Base-by-base conservation (phyloP, 2,329 filamentous ascomycete species). In the Malbranchea cinnamomea region DNA sequence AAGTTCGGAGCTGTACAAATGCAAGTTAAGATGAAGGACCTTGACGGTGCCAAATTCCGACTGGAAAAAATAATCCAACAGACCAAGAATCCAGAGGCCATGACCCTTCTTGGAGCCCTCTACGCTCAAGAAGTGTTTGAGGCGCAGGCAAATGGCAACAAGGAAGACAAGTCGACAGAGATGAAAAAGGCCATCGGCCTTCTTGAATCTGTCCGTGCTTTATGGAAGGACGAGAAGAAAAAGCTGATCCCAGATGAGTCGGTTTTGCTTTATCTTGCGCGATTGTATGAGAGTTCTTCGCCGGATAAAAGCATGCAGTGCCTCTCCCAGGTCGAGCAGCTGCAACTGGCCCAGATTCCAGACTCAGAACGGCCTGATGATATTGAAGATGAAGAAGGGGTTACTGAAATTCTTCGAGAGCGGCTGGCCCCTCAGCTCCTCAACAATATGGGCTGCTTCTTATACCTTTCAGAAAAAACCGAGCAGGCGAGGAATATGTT, bases 401-500 rank as follows among this genome's bases (percentile, higher is more conserved):
- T 52, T 31, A 54, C 50, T 24, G 43, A 71, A 33, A 68, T 69
- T 32, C 63, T 92, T 16, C 75, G 84, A 31, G 80, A 85, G 48
- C 66, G 78, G 35, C 62, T 98, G 2, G 81, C 85, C 1, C 89
- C 89, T 3, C 84, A 93, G 47, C 65, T 95, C 2, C 67, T 98
- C 24, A 98, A 95, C 63, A 98, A 98, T 51, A 92, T 95, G 50
- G 89, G 82, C 4, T 94, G 85, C 54, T 95, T 95, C 57, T 74
- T 92, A 42, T 94, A 83, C 42, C 84, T 93, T 49, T 68, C 74
- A 2, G 84, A 92, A 44, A 84, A 83, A 48, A 75, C 79, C 39
- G 72, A 78, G 12, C 65, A 73, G 37, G 85, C 89, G 13, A 77
- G 81, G 41, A 77, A 87, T 29, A 69, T 91, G 57, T 98, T 95